Conservation (phyloP, 192 early-diverging fungal species). For the Backusella australiensis region DNA sequence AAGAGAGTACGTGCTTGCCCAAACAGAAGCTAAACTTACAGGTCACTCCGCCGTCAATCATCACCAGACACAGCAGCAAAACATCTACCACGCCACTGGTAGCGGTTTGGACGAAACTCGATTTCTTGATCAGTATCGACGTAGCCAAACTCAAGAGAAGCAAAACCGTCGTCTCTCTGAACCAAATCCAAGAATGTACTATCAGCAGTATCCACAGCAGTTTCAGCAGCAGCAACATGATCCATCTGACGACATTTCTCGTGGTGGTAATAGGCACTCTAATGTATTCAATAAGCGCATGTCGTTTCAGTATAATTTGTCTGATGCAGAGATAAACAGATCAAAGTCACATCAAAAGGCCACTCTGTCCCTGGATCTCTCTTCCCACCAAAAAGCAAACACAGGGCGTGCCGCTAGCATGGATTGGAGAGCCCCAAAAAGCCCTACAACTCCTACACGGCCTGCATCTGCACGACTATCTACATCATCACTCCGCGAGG, state of each 20-base stretch:
- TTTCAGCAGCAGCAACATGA: background rate
- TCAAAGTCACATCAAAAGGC: slow-evolving; percentile 1
- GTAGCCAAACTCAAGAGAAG: background rate
- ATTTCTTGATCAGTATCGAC: slow-evolving; percentile 17
- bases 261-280: background rate
- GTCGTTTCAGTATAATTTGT: slow-evolving; percentile 1
- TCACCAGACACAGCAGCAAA: background rate
- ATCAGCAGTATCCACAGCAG: background rate
- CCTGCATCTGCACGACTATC: background rate
- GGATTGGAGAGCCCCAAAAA: slow-evolving; percentile 8
- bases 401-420: background rate
- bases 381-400: background rate
- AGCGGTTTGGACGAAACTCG: slow-evolving; percentile 34
- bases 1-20: background rate
- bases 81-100: slow-evolving; percentile 15
- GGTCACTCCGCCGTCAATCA: background rate
- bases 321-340: background rate
- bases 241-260: background rate
- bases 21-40: background rate
- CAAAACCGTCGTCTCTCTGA: slow-evolving; percentile 28
- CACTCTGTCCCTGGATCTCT: background rate
- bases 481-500: background rate
- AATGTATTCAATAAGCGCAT: background rate
- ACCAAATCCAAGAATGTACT: slow-evolving; percentile 17
- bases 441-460: background rate